A percentile compares a stretch with the other conserved stretches of the same genome.
Conservation (phyloP, 2,329 filamentous ascomycete species). For the Fulvia fulva region DNA sequence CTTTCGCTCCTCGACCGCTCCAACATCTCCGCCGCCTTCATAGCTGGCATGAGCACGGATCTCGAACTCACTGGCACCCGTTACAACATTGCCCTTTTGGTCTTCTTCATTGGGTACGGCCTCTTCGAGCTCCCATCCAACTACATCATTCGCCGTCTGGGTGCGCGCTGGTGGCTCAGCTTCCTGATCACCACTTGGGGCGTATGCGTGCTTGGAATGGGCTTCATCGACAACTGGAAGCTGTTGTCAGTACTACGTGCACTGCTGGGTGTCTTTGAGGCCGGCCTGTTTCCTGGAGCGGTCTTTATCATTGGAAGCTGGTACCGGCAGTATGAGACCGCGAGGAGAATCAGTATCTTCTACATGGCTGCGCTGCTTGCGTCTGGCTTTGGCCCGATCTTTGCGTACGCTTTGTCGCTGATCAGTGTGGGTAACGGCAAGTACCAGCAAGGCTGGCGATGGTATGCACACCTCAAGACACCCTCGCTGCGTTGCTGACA, state of each 20-base stretch:
- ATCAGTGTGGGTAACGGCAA: conserved; percentile 33
- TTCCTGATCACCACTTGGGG: conserved; percentile 52
- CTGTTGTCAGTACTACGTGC: conserved; percentile 53
- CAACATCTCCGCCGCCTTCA: conserved; percentile 66
- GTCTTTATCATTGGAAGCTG: conserved; percentile 30
- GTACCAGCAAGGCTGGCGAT: conserved; percentile 32
- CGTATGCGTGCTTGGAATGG: conserved; percentile 58
- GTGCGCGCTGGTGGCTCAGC: conserved; percentile 31
- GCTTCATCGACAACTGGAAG: conserved; percentile 53
- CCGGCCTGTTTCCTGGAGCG: conserved; percentile 43
- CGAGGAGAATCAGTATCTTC: conserved; percentile 40
- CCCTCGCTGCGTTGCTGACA: not conserved
- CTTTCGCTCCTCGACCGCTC: conserved; percentile 74
- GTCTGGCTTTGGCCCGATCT: conserved; percentile 33
- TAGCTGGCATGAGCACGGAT: conserved; percentile 56
- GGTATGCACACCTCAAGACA: conserved; percentile 8
- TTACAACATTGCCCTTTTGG: conserved; percentile 32
- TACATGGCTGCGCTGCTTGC: conserved; percentile 38
- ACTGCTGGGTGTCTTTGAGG: conserved; percentile 57
- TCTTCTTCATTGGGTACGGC: conserved; percentile 34
- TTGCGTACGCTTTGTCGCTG: conserved; percentile 33
- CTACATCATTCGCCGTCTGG: conserved; percentile 31
- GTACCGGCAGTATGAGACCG: conserved; percentile 27
- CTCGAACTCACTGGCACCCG: conserved; percentile 29
- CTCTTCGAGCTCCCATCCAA: conserved; percentile 35